A percentile compares a stretch with the other conserved stretches of the same genome.
Conservation (phyloP, 371 early-diverging fungal species). For the Mortierella sp. region DNA sequence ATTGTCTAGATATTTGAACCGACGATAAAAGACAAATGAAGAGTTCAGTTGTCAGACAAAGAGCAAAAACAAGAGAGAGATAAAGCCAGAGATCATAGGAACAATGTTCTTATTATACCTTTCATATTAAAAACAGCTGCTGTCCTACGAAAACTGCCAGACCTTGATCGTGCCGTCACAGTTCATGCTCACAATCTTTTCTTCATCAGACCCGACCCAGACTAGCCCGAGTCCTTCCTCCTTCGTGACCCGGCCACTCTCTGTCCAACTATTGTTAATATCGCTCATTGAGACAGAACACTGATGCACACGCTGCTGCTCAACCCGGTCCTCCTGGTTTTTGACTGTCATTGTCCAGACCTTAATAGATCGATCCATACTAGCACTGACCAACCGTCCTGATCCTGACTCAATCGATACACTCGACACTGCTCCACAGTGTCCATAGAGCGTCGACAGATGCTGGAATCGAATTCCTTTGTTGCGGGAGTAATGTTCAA, state of each 20-base stretch:
- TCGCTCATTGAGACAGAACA: conserved; percentile 46
- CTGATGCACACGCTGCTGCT: conserved; percentile 21
- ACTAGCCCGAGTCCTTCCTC: conserved; percentile 44
- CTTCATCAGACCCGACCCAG: conserved; percentile 48
- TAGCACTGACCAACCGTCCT: conserved; percentile 44
- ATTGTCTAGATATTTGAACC: no score
- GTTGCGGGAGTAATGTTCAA: not conserved
- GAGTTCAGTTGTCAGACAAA: no score
- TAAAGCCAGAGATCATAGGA: not conserved
- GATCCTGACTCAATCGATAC: conserved; percentile 42
- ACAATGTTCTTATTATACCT: no score
- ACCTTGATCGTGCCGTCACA: conserved; percentile 43
- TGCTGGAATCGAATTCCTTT: conserved; percentile 20
- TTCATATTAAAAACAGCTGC: not conserved
- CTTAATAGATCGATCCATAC: conserved; percentile 54
- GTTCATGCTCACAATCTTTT: conserved; percentile 52
- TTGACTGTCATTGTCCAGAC: conserved; percentile 32
- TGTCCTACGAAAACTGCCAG: conserved; percentile 36
- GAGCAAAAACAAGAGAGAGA: not conserved
- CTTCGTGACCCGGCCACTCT: conserved; percentile 25
- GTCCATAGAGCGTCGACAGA: conserved; percentile 50
- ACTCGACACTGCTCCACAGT: conserved; percentile 51
- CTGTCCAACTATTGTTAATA: conserved; percentile 44
- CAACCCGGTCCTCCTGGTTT: not conserved
- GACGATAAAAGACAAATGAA: no score